These are phyloP conservation scores for Singerocomus inundabilis DNA, from an alignment of 1,284 basidiomycete genomes.

Conservation along the genomic window DNA sequence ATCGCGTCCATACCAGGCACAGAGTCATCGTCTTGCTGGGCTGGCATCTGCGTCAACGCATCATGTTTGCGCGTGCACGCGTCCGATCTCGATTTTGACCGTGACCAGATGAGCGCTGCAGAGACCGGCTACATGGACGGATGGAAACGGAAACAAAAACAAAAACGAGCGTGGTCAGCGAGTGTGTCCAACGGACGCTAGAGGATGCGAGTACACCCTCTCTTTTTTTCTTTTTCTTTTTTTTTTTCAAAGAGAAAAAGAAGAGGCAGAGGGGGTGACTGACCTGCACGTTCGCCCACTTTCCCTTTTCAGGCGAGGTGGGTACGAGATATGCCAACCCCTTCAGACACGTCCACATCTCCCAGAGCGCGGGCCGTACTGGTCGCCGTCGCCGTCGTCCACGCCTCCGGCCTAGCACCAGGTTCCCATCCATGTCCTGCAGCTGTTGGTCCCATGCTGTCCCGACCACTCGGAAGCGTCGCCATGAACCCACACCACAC, in stretches of 20 bases:
- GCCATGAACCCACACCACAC: slow-evolving; percentile 53
- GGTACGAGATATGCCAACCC: no score
- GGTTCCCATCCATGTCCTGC: slow-evolving; percentile 14
- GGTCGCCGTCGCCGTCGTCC: slow-evolving; percentile 20
- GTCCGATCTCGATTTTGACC: neutral
- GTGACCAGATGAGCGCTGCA: slow-evolving; percentile 20
- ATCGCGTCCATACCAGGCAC: slow-evolving; percentile 45
- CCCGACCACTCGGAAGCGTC: slow-evolving; percentile 32
- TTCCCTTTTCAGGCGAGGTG: neutral
- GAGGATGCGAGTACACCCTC: neutral
- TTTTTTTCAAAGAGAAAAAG: neutral
- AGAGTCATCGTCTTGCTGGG: slow-evolving; percentile 33
- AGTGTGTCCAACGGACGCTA: neutral
- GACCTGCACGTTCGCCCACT: slow-evolving; percentile 27
- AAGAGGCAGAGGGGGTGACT: neutral
- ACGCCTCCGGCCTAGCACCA: slow-evolving; percentile 11
- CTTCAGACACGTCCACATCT: slow-evolving; percentile 18
- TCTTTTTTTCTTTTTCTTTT: no score
- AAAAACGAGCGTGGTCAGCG: neutral
- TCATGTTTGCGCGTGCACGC: slow-evolving; percentile 27
- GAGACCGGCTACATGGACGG: slow-evolving; percentile 18
- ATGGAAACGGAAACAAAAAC: neutral
- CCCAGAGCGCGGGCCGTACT: slow-evolving; percentile 20
- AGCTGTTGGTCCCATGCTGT: slow-evolving; percentile 24
- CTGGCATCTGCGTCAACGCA: neutral